Evolutionary conservation across 139 green algal genomes (phyloP), one percentile per base, ranked within the genome.

Genomic region (Astrephomene gubernaculifera): DNA sequence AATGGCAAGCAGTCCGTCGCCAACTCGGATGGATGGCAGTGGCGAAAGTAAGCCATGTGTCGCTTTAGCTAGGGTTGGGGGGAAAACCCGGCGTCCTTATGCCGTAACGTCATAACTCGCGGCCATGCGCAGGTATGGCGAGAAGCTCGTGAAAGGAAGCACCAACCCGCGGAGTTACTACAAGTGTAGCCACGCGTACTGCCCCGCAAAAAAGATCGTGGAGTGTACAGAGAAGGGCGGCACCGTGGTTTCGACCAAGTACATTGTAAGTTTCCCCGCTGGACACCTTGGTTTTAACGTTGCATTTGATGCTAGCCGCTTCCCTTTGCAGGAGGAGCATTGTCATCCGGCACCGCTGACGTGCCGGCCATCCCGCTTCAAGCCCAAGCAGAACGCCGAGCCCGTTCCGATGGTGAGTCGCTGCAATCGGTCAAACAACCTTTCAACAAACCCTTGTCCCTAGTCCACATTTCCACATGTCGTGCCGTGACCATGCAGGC

Each of bases 61-160:
- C n/a, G n/a, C n/a, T n/a, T n/a, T n/a, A n/a, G n/a, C n/a, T n/a
- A n/a, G n/a, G n/a, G n/a, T n/a, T n/a, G n/a, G n/a, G n/a, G n/a
- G n/a, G n/a, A n/a, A n/a, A n/a, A n/a, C n/a, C n/a, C n/a, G n/a
- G n/a, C n/a, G n/a, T n/a, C n/a, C n/a, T n/a, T n/a, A n/a, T n/a
- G n/a, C n/a, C n/a, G n/a, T n/a, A n/a, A n/a, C n/a, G n/a, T n/a
- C n/a, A n/a, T n/a, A n/a, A n/a, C n/a, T n/a, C n/a, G n/a, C n/a
- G n/a, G n/a, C n/a, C n/a, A n/a, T n/a, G 53, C 87, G 92, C 71
- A 98, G 95, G 90, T 99, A 99, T 88, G 97, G 96, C 0, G 96
- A 99, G 91, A 99, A 98, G 93, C 90, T 96, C n/a, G 97, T 99
- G 31, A 98, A 98, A 86, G 95, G 95, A 71, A 98, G 93, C 89